Percentiles rank a stretch among this genome's conserved stretches.
Evolutionary conservation across 1,284 basidiomycete species (phyloP).

Genomic region (Retiboletus flavoniger): DNA sequence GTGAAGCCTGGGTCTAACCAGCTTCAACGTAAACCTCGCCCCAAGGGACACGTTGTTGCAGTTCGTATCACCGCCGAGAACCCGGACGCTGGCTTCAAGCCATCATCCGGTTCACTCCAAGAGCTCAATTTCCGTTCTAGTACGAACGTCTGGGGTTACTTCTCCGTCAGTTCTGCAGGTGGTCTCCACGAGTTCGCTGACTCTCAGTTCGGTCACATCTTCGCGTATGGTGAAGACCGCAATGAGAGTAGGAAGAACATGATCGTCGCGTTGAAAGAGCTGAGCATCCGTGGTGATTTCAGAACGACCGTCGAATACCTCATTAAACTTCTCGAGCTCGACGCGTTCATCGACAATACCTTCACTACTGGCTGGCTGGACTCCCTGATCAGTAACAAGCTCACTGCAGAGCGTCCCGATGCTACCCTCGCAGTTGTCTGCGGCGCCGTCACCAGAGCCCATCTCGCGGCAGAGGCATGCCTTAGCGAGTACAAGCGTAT

Average conservation of each 20-base stretch:
- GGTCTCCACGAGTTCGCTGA: conserved; percentile 99
- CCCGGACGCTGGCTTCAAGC: conserved; percentile 99
- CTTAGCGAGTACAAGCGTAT: conserved; percentile 93
- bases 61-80: conserved; percentile 99
- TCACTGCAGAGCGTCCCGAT: conserved; percentile 96
- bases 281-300: conserved; percentile 99
- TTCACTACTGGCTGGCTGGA: conserved; percentile 99
- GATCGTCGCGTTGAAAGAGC: conserved; percentile 98
- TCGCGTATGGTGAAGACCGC: conserved; percentile 96
- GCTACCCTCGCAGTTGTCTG: conserved; percentile 91
- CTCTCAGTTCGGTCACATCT: conserved; percentile 98
- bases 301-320: conserved; percentile 98
- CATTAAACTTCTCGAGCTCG: conserved; percentile 95
- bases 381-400: conserved; percentile 91
- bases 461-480: conserved; percentile 86
- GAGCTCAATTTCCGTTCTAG: conserved; percentile 99
- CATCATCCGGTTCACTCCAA: conserved; percentile 93
- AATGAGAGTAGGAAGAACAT: conserved; percentile 97
- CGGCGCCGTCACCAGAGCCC: conserved; percentile 94
- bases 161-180: conserved; percentile 94
- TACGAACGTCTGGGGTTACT: conserved; percentile 99
- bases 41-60: conserved; percentile 98
- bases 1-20: conserved; percentile 81
- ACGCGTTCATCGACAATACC: conserved; percentile 95
- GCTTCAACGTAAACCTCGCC: conserved; percentile 91